These are phyloP conservation scores for Ascocoryne sarcoides DNA, from an alignment of 2,329 filamentous ascomycete genomes.

Conservation along the genomic window DNA sequence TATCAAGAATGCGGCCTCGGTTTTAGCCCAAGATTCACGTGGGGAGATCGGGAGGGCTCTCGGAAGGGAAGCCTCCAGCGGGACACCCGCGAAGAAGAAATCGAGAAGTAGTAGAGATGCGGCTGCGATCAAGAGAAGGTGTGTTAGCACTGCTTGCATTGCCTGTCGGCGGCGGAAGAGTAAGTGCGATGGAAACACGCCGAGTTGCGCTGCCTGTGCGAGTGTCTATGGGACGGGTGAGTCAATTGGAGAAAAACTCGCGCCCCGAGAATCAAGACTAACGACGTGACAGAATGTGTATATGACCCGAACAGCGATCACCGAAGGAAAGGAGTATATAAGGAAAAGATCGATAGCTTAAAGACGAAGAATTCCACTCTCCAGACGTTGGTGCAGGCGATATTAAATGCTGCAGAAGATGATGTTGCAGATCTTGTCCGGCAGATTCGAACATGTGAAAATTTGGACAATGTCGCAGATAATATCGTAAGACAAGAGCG, in stretches of 20 bases:
- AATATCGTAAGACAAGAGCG: constrained; percentile 26
- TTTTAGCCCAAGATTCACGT: constrained; percentile 8
- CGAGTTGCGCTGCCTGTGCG: constrained; percentile 89
- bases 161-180: constrained; percentile 72
- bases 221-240: constrained; percentile 73
- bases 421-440: constrained; percentile 74
- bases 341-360: constrained; percentile 81
- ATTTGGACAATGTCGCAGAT: constrained; percentile 28
- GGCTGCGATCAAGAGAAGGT: constrained; percentile 52
- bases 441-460: constrained; percentile 80
- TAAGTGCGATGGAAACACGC: constrained; percentile 86
- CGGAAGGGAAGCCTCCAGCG: constrained; percentile 1
- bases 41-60: constrained; percentile 7
- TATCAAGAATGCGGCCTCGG: constrained; percentile 12
- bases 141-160: constrained; percentile 77
- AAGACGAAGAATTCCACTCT: constrained; percentile 82
- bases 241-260: too few relatives aligned
- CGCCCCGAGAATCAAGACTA: too few relatives aligned
- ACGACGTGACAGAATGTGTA: constrained; percentile 57
- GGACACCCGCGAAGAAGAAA: constrained; percentile 22
- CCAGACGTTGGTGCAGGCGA: constrained; percentile 85
- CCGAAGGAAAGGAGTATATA: constrained; percentile 91
- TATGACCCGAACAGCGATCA: constrained; percentile 97
- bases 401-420: constrained; percentile 83
- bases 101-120: constrained; percentile 24